Percentiles rank a stretch among this genome's conserved stretches.
These are phyloP conservation scores for Cladorrhinum samala DNA, from an alignment of 495 filamentous ascomycete genomes.

Conservation along the genomic window DNA sequence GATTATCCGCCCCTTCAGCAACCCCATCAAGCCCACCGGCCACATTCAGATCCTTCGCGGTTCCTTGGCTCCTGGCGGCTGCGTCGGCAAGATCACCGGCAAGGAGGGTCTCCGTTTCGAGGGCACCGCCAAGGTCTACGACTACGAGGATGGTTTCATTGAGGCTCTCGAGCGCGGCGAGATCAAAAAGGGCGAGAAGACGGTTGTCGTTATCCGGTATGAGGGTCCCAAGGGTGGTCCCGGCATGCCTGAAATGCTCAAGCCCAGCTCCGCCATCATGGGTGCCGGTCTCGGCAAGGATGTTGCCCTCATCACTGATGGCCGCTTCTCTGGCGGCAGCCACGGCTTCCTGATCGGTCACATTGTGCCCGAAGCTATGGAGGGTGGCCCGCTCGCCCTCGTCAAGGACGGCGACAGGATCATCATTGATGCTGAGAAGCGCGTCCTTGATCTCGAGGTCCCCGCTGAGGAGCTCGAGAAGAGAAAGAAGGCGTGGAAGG, in stretches of 20 bases:
- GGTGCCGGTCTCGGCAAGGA: conserved; percentile 77
- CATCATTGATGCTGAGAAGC: conserved; percentile 64
- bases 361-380: conserved; percentile 64
- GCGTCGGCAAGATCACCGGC: conserved; percentile 96
- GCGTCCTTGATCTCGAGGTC: conserved; percentile 55
- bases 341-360: conserved; percentile 79
- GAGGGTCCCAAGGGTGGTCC: conserved; percentile 78
- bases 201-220: conserved; percentile 95
- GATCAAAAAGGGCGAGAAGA: conserved; percentile 95
- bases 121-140: conserved; percentile 82
- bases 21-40: conserved; percentile 89
- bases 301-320: conserved; percentile 74
- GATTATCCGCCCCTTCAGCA: conserved; percentile 84
- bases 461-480: conserved; percentile 56
- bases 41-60: conserved; percentile 97
- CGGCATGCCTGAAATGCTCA: conserved; percentile 86
- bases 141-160: conserved; percentile 78
- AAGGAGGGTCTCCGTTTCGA: conserved; percentile 90
- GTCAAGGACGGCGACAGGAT: conserved; percentile 64
- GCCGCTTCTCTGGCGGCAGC: conserved; percentile 68
- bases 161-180: conserved; percentile 69
- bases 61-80: conserved; percentile 81
- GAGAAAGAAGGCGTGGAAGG: conserved; percentile 58
- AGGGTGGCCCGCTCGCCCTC: conserved; percentile 63
- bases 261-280: conserved; percentile 79